Percentiles rank a stretch among this genome's conserved stretches.
These are phyloP conservation scores for Rhizophlyctis rosea DNA, from an alignment of 192 early-diverging fungal genomes.

Conservation along the genomic window DNA sequence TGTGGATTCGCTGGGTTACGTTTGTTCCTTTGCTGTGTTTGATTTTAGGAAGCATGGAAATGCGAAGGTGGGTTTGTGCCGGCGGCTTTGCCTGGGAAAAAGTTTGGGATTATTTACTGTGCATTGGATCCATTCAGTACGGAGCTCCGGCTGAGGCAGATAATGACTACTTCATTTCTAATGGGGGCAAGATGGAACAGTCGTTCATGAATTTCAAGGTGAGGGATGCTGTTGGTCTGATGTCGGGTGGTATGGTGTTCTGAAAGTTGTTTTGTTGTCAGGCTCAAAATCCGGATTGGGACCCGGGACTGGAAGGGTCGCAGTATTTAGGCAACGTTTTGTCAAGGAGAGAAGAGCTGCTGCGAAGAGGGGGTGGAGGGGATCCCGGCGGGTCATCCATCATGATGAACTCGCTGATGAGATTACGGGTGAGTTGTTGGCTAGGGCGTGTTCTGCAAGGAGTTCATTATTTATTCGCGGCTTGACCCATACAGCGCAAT, in stretches of 20 bases:
- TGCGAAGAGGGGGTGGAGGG: neutral
- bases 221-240: neutral
- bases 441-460: too few relatives aligned
- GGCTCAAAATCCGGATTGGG: slow-evolving; percentile 92
- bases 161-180: slow-evolving; percentile 63
- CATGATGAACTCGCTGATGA: slow-evolving; percentile 11
- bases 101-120: neutral
- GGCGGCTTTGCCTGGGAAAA: neutral
- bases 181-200: slow-evolving; percentile 98
- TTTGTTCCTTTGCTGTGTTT: slow-evolving; percentile 96
- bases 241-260: neutral
- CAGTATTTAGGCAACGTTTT: slow-evolving; percentile 70
- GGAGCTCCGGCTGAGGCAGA: slow-evolving; percentile 59
- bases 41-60: slow-evolving; percentile 92
- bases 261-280: slow-evolving; percentile 1
- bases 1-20: slow-evolving; percentile 85
- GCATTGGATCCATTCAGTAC: slow-evolving; percentile 40
- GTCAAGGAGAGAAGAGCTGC: neutral
- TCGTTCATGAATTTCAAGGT: slow-evolving; percentile 95
- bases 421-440: slow-evolving; percentile 2
- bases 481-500: slow-evolving; percentile 23
- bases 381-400: slow-evolving; percentile 14
- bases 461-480: too few relatives aligned
- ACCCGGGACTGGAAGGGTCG: slow-evolving; percentile 75
- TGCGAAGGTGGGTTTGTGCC: slow-evolving; percentile 47